These are phyloP conservation scores for Hibiscus trionum DNA, from an alignment of 345 rosid species.

Conservation along the genomic window DNA sequence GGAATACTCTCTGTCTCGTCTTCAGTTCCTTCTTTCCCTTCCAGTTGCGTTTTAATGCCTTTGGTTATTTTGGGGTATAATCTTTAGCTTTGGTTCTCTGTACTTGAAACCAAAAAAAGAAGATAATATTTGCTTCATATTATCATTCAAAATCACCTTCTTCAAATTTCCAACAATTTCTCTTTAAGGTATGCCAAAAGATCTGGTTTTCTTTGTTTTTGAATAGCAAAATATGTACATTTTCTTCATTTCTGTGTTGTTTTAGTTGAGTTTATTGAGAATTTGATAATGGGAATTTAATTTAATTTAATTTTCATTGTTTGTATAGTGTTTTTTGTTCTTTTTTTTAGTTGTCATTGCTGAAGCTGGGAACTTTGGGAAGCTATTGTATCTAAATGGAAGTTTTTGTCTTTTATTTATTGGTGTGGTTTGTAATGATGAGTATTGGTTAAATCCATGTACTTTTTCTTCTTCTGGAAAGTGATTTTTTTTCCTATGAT, in stretches of 20 bases:
- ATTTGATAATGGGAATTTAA: background rate
- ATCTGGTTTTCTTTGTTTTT: background rate
- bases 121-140: background rate
- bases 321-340: background rate
- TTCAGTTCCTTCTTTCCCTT: background rate
- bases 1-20: slow-evolving; percentile 7
- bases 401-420: slow-evolving; percentile 6
- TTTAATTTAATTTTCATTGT: background rate
- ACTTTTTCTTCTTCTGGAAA: slow-evolving; percentile 16
- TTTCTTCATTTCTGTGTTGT: background rate
- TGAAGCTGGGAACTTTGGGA: slow-evolving; percentile 16
- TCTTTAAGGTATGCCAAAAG: background rate
- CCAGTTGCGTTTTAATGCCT: background rate
- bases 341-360: background rate
- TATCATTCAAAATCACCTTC: background rate
- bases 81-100: slow-evolving; percentile 31
- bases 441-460: slow-evolving; percentile 1
- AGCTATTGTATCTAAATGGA: slow-evolving; percentile 2
- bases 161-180: background rate
- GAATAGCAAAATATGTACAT: background rate
- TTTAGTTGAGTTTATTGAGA: background rate
- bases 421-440: slow-evolving; percentile 1
- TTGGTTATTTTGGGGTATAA: slow-evolving; percentile 30
- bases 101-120: slow-evolving; percentile 5
- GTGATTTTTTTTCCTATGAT: slow-evolving; percentile 6